These are phyloP conservation scores for Trichoderma asperelloides DNA, from an alignment of 495 filamentous ascomycete genomes.

Conservation along the genomic window DNA sequence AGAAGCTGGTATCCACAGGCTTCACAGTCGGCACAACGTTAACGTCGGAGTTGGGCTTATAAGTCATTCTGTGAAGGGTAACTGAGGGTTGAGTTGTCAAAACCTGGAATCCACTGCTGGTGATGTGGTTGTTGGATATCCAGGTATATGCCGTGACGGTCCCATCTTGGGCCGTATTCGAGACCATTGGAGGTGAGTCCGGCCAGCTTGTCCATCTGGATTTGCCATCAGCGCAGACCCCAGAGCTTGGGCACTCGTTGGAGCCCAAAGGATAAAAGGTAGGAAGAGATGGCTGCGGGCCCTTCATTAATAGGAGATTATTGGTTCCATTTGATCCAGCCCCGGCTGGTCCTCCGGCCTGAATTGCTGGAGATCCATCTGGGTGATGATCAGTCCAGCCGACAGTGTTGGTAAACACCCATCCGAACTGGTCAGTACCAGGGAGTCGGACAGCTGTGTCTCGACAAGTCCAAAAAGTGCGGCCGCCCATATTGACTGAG, in stretches of 20 bases:
- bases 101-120: constrained; percentile 12
- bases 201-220: constrained; percentile 23
- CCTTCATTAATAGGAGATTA: constrained; percentile 15
- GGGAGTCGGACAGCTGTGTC: constrained; percentile 19
- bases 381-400: constrained; percentile 20
- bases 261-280: constrained; percentile 21
- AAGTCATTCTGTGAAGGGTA: constrained; percentile 19
- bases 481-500: constrained; percentile 19
- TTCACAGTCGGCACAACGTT: constrained; percentile 16
- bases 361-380: constrained; percentile 12
- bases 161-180: constrained; percentile 14
- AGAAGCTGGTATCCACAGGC: constrained; percentile 19
- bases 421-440: constrained; percentile 15
- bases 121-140: constrained; percentile 22
- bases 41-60: constrained; percentile 12
- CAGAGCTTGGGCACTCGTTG: constrained; percentile 18
- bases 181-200: constrained; percentile 22
- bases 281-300: constrained; percentile 15
- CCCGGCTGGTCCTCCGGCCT: neutral
- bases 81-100: constrained; percentile 17
- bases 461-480: constrained; percentile 23
- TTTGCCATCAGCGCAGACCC: constrained; percentile 19
- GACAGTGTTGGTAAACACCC: constrained; percentile 19
- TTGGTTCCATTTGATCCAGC: neutral
- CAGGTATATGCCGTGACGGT: constrained; percentile 22